These are phyloP conservation scores for Schwanniomyces occidentalis DNA, from an alignment of 805 yeast species.

Conservation along the genomic window DNA sequence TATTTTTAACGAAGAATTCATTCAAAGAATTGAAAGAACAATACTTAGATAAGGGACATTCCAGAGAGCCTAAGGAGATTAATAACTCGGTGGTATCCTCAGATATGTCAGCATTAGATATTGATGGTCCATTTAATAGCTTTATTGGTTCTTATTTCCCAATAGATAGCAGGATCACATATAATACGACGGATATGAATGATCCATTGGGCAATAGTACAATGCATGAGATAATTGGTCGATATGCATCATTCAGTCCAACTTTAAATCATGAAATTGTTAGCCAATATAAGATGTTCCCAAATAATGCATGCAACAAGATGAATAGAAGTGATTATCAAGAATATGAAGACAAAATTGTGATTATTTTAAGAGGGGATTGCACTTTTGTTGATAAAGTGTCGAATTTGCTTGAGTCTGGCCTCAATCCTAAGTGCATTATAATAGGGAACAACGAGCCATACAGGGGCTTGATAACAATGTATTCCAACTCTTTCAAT, in stretches of 20 bases:
- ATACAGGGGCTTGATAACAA: constrained; percentile 48
- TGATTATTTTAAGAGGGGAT: constrained; percentile 45
- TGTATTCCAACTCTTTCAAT: constrained; percentile 51
- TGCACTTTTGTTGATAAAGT: constrained; percentile 59
- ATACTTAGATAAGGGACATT: constrained; percentile 7
- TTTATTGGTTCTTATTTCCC: constrained; percentile 44
- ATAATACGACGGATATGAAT: constrained; percentile 21
- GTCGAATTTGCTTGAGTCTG: constrained; percentile 38
- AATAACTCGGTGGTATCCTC: not conserved
- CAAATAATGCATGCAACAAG: constrained; percentile 29
- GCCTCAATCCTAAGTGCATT: constrained; percentile 45
- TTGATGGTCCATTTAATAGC: constrained; percentile 33
- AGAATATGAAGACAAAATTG: constrained; percentile 22
- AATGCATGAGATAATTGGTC: constrained; percentile 23
- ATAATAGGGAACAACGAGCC: constrained; percentile 58
- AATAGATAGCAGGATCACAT: constrained; percentile 34
- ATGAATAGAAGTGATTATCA: constrained; percentile 10
- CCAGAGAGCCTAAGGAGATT: not conserved
- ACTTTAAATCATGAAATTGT: constrained; percentile 24
- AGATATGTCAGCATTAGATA: constrained; percentile 10
- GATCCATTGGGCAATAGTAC: constrained; percentile 12
- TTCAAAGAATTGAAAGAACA: constrained; percentile 21
- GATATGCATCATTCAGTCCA: constrained; percentile 46
- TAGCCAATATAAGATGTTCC: constrained; percentile 26
- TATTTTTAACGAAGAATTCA: constrained; percentile 25